Evolutionary conservation across 331 rosid species (phyloP), one percentile per base, ranked within the genome.

Genomic region (Arachis monticola): DNA sequence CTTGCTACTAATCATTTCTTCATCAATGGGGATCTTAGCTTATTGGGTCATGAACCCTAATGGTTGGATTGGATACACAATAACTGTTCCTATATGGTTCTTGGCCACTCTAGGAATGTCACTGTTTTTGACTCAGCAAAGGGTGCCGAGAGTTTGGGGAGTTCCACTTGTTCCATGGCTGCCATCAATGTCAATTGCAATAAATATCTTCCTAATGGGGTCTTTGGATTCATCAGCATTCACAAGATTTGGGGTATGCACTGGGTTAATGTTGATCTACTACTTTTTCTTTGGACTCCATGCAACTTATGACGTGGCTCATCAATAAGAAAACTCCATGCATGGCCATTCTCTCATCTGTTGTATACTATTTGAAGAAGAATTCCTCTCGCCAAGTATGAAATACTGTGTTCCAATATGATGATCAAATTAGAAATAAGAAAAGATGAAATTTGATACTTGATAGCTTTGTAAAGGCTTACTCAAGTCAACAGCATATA

Each of bases 161-260:
- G 96, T 92, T 48, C 96, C 96, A 6, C 85, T 90, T 61, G 92
- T 92, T 2, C 97, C 97, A 9, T 90, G 97, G 97, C 38, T 92
- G 10, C 97, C 97, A 13, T 87, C 93, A 74, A 62, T 86, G 80
- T 92, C 97, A 31, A 83, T 92, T 30, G 93, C 89, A 2, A 83
- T 80, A 13, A 92, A 87, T 75, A 8, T 88, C 7, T 88, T 92
- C 64, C 89, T 92, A 1, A 87, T 90, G 96, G 97, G 97, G 56
- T 89, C 92, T 64, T 64, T 90, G 79, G 82, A 52, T 12, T 45
- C 47, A 8, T 5, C 66, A 6, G 86, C 96, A 13, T 92, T 89
- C 61, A 46, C 67, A 57, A 91, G 97, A 71, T 91, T 91, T 73
- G 97, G 84, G 22, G 64, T 87, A 62, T 88, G 97, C 75, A 87